phyloP scores from a whole-genome alignment of 345 rosid genomes.

The Arabidopsis arenosa region DNA sequence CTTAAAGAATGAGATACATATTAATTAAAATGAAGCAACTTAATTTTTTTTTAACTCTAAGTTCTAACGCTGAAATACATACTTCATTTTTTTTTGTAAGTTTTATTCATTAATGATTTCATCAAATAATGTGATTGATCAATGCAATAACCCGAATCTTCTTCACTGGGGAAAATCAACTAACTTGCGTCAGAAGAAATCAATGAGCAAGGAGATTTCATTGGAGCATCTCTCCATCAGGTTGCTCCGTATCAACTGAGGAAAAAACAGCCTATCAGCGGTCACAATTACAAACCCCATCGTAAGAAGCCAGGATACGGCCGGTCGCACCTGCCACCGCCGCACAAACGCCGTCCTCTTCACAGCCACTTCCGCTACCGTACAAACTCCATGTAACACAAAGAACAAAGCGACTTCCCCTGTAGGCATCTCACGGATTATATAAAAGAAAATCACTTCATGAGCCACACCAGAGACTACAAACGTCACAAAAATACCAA shows the following conservation, averaged over 20 bases:
- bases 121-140: not conserved
- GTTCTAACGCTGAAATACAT: too few species aligned
- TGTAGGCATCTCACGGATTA: slow-evolving; percentile 53
- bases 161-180: not conserved
- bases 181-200: slow-evolving; percentile 11
- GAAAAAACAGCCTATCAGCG: slow-evolving; percentile 47
- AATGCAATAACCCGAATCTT: not conserved
- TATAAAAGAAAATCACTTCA: slow-evolving; percentile 49
- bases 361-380: slow-evolving; percentile 34
- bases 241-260: slow-evolving; percentile 36
- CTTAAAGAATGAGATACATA: not conserved
- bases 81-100: too few species aligned
- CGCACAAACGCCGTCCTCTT: slow-evolving; percentile 19
- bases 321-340: slow-evolving; percentile 25
- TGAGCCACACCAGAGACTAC: slow-evolving; percentile 65
- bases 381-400: slow-evolving; percentile 59
- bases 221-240: slow-evolving; percentile 12
- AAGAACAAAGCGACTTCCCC: slow-evolving; percentile 71
- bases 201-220: slow-evolving; percentile 27
- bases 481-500: slow-evolving; percentile 29
- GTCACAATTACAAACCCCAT: slow-evolving; percentile 41
- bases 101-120: not conserved
- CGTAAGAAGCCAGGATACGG: slow-evolving; percentile 24
- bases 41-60: too few species aligned
- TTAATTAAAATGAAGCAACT: too few species aligned